phyloP scores from a whole-genome alignment of 2,329 filamentous ascomycete species.

The Xylaria sp. region DNA sequence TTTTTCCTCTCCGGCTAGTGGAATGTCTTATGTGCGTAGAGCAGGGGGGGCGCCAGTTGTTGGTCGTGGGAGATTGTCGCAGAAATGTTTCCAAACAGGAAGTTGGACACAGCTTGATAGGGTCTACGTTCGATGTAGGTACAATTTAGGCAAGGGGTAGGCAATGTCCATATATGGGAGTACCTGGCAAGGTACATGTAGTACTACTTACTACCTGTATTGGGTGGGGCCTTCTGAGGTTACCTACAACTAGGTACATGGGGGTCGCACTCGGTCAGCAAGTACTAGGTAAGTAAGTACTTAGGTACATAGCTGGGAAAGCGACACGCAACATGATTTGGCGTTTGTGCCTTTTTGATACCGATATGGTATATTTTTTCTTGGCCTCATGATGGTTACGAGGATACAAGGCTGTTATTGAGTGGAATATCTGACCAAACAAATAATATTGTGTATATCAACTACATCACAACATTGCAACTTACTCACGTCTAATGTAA shows the following conservation, averaged over 20 bases:
- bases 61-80: not conserved
- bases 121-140: constrained; percentile 3
- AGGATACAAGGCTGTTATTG: constrained; percentile 10
- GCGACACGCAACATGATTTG: constrained; percentile 1
- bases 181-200: not conserved
- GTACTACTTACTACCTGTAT: no score
- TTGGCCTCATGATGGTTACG: no score
- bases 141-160: not conserved
- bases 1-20: no score
- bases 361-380: no score
- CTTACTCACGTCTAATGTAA: not conserved
- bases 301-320: no score
- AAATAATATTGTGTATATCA: not conserved
- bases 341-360: no score
- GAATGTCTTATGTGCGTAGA: not conserved
- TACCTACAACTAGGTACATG: no score
- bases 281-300: not conserved
- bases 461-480: no score
- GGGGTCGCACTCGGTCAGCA: not conserved
- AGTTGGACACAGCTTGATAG: not conserved
- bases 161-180: not conserved
- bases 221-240: no score
- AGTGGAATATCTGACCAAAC: not conserved
- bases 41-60: constrained; percentile 6
- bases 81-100: constrained; percentile 13